These are phyloP conservation scores for Escallonia rubra DNA, from an alignment of 129 eudicot genomes.

Conservation along the genomic window DNA sequence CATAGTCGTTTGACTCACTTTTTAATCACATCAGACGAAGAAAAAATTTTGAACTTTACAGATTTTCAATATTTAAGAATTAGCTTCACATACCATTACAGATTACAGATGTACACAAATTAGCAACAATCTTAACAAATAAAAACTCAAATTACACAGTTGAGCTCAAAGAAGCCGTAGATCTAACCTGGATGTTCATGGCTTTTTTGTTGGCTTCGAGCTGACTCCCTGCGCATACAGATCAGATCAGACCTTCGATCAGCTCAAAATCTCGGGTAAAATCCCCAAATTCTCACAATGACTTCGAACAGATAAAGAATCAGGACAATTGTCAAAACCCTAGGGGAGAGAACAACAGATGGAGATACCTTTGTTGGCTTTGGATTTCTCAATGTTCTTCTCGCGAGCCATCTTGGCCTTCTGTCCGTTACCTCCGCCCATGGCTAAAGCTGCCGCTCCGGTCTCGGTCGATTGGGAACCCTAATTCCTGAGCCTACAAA, in stretches of 20 bases:
- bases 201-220: constrained; percentile 59
- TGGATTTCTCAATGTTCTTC: constrained; percentile 75
- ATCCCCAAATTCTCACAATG: background rate
- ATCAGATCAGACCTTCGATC: background rate
- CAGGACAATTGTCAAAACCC: background rate
- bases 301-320: background rate
- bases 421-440: constrained; percentile 98
- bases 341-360: background rate
- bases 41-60: too few species aligned
- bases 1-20: background rate
- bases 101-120: too few species aligned
- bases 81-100: background rate
- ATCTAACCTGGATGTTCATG: constrained; percentile 47
- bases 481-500: background rate
- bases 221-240: constrained; percentile 47
- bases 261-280: background rate
- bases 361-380: constrained; percentile 28
- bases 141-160: background rate
- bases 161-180: background rate
- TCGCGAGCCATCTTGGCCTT: constrained; percentile 97
- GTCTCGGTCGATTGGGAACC: background rate
- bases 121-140: too few species aligned
- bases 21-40: too few species aligned
- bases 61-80: too few species aligned
- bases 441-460: constrained; percentile 8